A percentile compares a stretch with the other conserved stretches of the same genome.
Conservation (phyloP, 2,329 filamentous ascomycete genomes). For the Pseudogymnoascus sp. region DNA sequence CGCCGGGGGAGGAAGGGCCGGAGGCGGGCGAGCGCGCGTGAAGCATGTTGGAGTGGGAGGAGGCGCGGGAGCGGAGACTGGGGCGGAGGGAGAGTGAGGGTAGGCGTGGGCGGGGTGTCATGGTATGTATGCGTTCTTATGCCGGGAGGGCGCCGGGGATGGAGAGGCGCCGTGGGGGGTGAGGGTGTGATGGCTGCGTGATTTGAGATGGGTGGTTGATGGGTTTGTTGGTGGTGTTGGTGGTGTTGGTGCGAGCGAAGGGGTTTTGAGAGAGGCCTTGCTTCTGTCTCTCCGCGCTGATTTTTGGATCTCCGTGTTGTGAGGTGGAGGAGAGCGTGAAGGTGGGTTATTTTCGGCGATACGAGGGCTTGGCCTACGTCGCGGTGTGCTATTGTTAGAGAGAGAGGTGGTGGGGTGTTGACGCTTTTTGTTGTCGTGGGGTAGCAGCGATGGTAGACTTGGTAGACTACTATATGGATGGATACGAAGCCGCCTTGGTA, state of each 20-base stretch:
- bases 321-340: background rate
- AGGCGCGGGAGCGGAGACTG: background rate
- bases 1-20: background rate
- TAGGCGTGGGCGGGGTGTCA: constrained; percentile 1
- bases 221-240: background rate
- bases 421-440: background rate
- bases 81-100: background rate
- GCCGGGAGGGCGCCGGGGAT: background rate
- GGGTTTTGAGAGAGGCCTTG: background rate
- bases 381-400: background rate
- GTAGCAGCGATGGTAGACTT: background rate
- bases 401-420: background rate
- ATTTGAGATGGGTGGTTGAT: background rate
- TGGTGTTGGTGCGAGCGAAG: background rate
- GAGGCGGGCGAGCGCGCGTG: background rate
- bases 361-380: background rate
- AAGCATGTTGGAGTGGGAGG: background rate
- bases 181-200: background rate
- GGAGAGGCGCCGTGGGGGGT: background rate
- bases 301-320: background rate
- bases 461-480: background rate
- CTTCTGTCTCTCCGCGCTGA: background rate
- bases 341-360: background rate
- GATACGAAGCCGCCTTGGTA: background rate
- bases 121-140: background rate